phyloP scores from a whole-genome alignment of 1,284 basidiomycete species.

The Ceratobasidium sp. region DNA sequence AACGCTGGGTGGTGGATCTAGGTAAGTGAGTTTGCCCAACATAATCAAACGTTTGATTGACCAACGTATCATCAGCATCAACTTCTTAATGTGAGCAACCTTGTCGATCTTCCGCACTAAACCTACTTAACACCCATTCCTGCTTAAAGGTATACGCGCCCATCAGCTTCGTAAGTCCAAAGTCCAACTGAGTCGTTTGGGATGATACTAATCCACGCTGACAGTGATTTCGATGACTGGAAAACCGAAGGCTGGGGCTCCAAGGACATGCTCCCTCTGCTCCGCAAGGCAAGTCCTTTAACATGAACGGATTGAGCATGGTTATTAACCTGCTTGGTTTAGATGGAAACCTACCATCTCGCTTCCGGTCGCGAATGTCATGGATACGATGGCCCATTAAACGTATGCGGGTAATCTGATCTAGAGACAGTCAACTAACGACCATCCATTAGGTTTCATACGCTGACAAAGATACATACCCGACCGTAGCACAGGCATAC shows the following conservation, averaged over 20 bases:
- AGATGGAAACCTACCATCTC: conserved; percentile 37
- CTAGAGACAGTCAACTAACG: neutral
- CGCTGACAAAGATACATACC: conserved; percentile 11
- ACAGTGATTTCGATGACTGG: conserved; percentile 36
- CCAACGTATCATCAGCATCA: conserved; percentile 3
- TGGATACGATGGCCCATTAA: conserved; percentile 30
- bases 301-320: neutral
- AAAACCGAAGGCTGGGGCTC: conserved; percentile 35
- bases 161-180: conserved; percentile 34
- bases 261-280: conserved; percentile 25
- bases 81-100: conserved; percentile 31
- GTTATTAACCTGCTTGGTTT: neutral
- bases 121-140: neutral
- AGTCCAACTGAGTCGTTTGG: neutral
- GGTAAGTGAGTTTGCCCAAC: conserved; percentile 1
- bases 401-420: neutral
- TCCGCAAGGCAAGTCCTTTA: conserved; percentile 20
- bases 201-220: neutral
- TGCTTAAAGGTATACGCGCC: conserved; percentile 31
- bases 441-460: conserved; percentile 12
- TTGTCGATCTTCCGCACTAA: neutral
- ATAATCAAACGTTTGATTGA: neutral
- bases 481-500: conserved; percentile 8
- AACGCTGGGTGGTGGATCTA: conserved; percentile 32
- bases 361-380: conserved; percentile 13